These are phyloP conservation scores for Trichoderma semiorbis DNA, from an alignment of 2,329 filamentous ascomycete genomes.

Conservation along the genomic window DNA sequence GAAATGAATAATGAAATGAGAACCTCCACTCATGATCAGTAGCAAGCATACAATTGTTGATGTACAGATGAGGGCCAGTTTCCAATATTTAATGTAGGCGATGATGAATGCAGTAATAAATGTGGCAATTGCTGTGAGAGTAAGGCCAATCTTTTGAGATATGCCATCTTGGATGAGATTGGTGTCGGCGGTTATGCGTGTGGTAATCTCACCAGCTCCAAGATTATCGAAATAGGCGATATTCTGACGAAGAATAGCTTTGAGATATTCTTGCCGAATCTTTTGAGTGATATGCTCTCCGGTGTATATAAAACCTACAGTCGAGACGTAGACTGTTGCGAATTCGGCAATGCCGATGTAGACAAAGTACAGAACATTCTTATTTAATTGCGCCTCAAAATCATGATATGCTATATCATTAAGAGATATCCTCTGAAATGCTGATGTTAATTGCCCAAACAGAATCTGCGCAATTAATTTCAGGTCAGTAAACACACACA, in stretches of 20 bases:
- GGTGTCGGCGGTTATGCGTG: constrained; percentile 38
- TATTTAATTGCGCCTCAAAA: not conserved
- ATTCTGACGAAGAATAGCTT: constrained; percentile 45
- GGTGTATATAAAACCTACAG: constrained; percentile 7
- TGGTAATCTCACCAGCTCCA: constrained; percentile 35
- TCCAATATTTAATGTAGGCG: constrained; percentile 50
- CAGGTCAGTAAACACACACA: not conserved
- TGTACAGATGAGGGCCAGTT: constrained; percentile 43
- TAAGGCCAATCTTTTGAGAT: constrained; percentile 46
- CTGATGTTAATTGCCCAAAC: not conserved
- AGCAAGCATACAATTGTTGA: not conserved
- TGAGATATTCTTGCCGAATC: constrained; percentile 41
- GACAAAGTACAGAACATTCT: not conserved
- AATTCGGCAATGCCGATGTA: not conserved
- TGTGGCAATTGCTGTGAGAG: constrained; percentile 40
- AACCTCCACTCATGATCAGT: not conserved
- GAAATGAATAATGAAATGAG: not conserved
- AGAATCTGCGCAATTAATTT: not conserved
- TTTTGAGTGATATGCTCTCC: constrained; percentile 36
- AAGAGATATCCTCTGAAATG: not conserved
- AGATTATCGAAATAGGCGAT: constrained; percentile 47
- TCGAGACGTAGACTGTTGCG: not conserved
- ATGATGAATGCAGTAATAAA: constrained; percentile 45
- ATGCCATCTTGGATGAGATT: constrained; percentile 54
- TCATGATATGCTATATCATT: not conserved